Evolutionary conservation across 495 filamentous ascomycete genomes (phyloP).

Genomic region (Xylaria venustula): DNA sequence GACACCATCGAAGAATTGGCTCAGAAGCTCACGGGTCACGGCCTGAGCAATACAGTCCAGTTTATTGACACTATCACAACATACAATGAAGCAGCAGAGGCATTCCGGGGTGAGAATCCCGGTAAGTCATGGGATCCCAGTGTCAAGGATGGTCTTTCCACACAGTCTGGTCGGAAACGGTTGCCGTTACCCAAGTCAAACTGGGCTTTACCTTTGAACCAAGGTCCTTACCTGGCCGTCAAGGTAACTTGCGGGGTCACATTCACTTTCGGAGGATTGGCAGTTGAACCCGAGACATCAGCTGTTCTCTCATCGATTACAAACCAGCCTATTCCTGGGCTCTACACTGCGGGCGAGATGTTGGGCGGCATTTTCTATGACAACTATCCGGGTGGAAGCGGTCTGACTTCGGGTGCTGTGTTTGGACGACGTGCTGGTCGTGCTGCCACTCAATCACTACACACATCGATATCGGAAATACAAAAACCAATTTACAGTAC

Average conservation of each 20-base stretch:
- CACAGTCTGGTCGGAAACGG: constrained; percentile 36
- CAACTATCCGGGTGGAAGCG: constrained; percentile 65
- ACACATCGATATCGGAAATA: too few species aligned
- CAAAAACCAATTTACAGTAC: too few species aligned
- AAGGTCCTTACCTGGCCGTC: constrained; percentile 57
- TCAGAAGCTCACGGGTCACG: constrained; percentile 15
- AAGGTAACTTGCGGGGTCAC: constrained; percentile 60
- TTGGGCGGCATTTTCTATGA: constrained; percentile 61
- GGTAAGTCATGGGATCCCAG: constrained; percentile 39
- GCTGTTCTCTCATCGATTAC: too few species aligned
- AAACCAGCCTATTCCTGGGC: constrained; percentile 40
- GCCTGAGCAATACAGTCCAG: constrained; percentile 36
- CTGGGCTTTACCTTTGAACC: constrained; percentile 59
- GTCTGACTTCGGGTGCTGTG: constrained; percentile 41
- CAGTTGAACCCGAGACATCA: constrained; percentile 11
- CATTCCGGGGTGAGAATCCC: constrained; percentile 16
- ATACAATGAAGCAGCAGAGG: constrained; percentile 53
- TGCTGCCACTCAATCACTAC: too few species aligned
- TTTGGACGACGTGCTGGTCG: too few species aligned
- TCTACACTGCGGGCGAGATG: constrained; percentile 62
- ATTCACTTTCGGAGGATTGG: constrained; percentile 65
- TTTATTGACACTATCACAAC: constrained; percentile 49
- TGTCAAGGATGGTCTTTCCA: constrained; percentile 55
- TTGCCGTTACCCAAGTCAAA: constrained; percentile 57
- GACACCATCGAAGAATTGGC: constrained; percentile 53